phyloP scores from a whole-genome alignment of 2,329 filamentous ascomycete species.

The Fusarium irregulare region DNA sequence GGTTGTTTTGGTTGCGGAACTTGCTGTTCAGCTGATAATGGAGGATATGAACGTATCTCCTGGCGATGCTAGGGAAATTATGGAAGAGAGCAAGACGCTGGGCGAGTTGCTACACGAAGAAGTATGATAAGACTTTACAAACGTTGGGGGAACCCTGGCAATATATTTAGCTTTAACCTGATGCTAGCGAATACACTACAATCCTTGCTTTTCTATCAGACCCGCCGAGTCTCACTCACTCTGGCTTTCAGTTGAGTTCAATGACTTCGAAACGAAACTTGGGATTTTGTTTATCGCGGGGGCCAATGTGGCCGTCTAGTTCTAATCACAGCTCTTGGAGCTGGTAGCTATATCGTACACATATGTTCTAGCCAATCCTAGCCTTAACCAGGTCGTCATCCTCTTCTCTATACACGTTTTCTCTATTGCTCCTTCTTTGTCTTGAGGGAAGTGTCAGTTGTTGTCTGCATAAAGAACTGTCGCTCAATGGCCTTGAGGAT shows the following conservation, averaged over 20 bases:
- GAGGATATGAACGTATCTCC: slow-evolving; percentile 64
- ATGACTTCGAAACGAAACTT: slow-evolving; percentile 19
- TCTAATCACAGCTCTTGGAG: slow-evolving; percentile 36
- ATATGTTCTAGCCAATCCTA: slow-evolving; percentile 47
- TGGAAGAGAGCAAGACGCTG: slow-evolving; percentile 74
- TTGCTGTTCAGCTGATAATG: slow-evolving; percentile 65
- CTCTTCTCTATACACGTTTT: slow-evolving; percentile 26
- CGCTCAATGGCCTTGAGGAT: slow-evolving; percentile 82
- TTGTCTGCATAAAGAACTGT: slow-evolving; percentile 69
- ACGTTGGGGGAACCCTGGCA: not conserved
- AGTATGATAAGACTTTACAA: slow-evolving; percentile 30
- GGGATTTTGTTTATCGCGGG: slow-evolving; percentile 23
- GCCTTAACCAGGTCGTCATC: slow-evolving; percentile 32
- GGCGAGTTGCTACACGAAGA: slow-evolving; percentile 77
- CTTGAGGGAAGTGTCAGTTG: slow-evolving; percentile 52
- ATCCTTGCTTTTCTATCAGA: not conserved
- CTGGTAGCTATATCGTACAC: slow-evolving; percentile 43
- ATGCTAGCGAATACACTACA: slow-evolving; percentile 26
- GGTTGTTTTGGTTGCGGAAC: slow-evolving; percentile 80
- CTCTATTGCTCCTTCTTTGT: slow-evolving; percentile 66
- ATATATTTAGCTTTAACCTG: not conserved
- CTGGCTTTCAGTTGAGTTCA: not conserved
- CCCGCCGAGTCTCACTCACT: not conserved
- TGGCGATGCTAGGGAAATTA: slow-evolving; percentile 62
- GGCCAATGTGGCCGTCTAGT: slow-evolving; percentile 37